Conservation (phyloP, 2,329 filamentous ascomycete genomes). For the Aspergillus costaricaensis region DNA sequence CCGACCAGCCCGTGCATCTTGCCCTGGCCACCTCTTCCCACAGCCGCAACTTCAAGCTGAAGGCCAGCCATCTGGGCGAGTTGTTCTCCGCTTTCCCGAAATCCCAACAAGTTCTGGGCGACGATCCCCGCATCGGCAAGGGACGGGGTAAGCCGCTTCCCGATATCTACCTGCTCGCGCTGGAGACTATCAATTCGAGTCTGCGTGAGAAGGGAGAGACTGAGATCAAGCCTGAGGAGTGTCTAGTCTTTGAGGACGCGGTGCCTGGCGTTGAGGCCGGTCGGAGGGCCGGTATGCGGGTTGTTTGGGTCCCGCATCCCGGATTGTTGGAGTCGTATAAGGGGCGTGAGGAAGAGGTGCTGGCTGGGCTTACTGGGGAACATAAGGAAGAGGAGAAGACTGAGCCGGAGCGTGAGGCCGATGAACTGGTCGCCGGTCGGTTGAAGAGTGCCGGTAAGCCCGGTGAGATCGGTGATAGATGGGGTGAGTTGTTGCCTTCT, state of each 20-base stretch:
- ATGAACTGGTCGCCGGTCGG: slow-evolving; percentile 39
- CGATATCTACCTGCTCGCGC: slow-evolving; percentile 87
- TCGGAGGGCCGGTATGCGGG: slow-evolving; percentile 88
- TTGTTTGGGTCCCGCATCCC: slow-evolving; percentile 87
- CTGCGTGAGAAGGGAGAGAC: slow-evolving; percentile 59
- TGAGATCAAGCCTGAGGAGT: slow-evolving; percentile 77
- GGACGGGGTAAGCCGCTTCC: slow-evolving; percentile 93
- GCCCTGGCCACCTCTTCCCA: slow-evolving; percentile 84
- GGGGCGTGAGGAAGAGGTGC: slow-evolving; percentile 75
- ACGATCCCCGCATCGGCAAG: slow-evolving; percentile 73
- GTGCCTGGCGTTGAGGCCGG: slow-evolving; percentile 92
- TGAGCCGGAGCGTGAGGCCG: slow-evolving; percentile 41
- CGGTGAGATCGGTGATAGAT: slow-evolving; percentile 63
- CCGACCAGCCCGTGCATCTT: slow-evolving; percentile 63
- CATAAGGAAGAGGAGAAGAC: slow-evolving; percentile 58
- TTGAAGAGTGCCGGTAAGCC: slow-evolving; percentile 49
- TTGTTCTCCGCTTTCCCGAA: slow-evolving; percentile 63
- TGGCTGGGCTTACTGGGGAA: slow-evolving; percentile 78
- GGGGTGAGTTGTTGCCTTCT: slow-evolving; percentile 54
- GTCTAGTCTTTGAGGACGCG: slow-evolving; percentile 93
- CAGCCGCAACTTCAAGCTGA: slow-evolving; percentile 70
- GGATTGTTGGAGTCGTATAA: slow-evolving; percentile 74
- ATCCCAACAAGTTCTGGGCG: slow-evolving; percentile 76
- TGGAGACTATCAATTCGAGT: slow-evolving; percentile 79
- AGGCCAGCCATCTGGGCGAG: slow-evolving; percentile 61